Evolutionary conservation across 1,284 basidiomycete genomes (phyloP).

Genomic region (Anthracocystis setariae): DNA sequence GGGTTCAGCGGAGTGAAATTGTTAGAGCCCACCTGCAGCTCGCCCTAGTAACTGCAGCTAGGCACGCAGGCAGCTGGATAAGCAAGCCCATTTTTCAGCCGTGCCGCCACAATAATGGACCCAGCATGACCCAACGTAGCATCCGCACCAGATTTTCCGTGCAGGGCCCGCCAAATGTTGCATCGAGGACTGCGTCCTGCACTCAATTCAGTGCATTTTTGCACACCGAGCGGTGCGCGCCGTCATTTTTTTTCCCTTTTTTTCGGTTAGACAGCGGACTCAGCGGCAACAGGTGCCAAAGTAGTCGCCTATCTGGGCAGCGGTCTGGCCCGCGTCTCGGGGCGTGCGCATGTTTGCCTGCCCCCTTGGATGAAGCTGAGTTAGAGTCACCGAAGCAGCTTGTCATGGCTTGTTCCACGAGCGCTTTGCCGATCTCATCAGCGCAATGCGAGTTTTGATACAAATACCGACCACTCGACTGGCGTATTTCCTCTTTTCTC

Average conservation of each 20-base stretch:
- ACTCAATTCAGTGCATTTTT: too few species aligned
- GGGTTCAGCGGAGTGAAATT: too few species aligned
- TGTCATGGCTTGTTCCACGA: neutral
- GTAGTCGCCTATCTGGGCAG: neutral
- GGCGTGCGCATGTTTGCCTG: neutral
- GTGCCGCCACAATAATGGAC: too few species aligned
- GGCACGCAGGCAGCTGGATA: too few species aligned
- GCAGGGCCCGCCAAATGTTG: too few species aligned
- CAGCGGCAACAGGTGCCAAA: neutral
- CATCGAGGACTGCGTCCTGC: too few species aligned
- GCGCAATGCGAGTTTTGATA: conserved; percentile 41
- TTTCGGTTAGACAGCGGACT: conserved; percentile 1
- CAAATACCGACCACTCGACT: conserved; percentile 39
- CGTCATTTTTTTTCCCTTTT: neutral
- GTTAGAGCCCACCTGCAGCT: too few species aligned
- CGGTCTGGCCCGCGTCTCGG: too few species aligned
- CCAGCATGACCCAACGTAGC: too few species aligned
- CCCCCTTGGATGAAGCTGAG: neutral
- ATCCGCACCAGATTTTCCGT: too few species aligned
- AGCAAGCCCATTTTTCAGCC: too few species aligned
- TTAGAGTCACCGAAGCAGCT: neutral
- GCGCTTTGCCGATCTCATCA: conserved; percentile 36
- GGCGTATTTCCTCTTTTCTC: conserved; percentile 36
- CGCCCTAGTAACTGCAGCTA: too few species aligned
- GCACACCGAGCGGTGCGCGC: neutral